These are phyloP conservation scores for Trypanosoma congolense DNA, from an alignment of 208 protist genomes.

Conservation along the genomic window DNA sequence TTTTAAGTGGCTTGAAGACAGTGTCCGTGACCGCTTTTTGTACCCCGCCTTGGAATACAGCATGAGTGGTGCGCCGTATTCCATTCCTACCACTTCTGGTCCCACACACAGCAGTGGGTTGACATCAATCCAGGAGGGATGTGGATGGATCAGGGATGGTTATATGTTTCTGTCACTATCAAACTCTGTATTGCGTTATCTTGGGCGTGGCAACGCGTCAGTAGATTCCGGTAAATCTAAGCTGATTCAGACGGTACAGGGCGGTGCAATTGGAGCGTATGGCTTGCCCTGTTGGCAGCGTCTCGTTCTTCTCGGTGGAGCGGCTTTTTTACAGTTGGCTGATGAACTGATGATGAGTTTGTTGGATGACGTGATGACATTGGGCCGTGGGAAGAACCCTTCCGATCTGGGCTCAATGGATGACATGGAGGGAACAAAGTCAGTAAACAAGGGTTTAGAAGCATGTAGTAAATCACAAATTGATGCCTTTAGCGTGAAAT, in stretches of 20 bases:
- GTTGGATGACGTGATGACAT: background rate
- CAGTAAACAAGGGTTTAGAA: too few relatives aligned
- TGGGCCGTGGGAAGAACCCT: too few relatives aligned
- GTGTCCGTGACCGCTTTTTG: background rate
- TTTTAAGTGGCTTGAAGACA: constrained; percentile 3
- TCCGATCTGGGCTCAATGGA: too few relatives aligned
- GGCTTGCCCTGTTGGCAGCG: background rate
- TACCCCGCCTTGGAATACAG: background rate
- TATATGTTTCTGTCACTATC: constrained; percentile 2
- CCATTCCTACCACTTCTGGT: too few relatives aligned
- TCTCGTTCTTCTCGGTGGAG: constrained; percentile 7
- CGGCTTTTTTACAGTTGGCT: background rate
- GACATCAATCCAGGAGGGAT: too few relatives aligned
- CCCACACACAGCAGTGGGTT: too few relatives aligned
- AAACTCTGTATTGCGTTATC: background rate
- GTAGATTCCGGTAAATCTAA: too few relatives aligned
- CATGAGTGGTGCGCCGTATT: too few relatives aligned
- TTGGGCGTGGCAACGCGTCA: background rate
- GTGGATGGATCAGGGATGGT: constrained; percentile 2
- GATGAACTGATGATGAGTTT: background rate
- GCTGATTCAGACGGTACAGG: background rate
- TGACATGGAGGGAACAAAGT: too few relatives aligned
- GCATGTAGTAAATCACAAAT: too few relatives aligned
- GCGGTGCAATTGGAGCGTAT: background rate
- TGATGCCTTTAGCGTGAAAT: background rate